Conservation (phyloP, 306 rosid genomes). For the Fragaria nilgerrensis region DNA sequence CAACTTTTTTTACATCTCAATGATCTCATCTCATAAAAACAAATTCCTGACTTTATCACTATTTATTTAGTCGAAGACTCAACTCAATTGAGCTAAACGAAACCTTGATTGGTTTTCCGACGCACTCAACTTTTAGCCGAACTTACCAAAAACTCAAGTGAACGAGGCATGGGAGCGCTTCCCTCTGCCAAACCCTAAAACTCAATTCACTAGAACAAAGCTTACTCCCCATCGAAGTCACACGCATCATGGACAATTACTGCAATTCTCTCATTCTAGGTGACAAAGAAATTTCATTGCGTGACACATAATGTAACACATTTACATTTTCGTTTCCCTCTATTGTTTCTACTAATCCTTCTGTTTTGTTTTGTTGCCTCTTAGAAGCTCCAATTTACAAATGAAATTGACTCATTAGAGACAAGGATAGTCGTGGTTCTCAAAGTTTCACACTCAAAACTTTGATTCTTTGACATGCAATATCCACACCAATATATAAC, state of each 20-base stretch:
- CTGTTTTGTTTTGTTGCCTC: not conserved
- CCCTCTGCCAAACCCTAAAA: not conserved
- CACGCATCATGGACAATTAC: not conserved
- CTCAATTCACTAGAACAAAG: not conserved
- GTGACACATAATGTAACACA: not conserved
- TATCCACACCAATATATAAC: not conserved
- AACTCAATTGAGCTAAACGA: not conserved
- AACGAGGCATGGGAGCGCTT: not conserved
- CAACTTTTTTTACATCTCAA: no score
- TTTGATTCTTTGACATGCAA: not conserved
- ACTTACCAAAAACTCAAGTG: not conserved
- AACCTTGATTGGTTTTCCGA: not conserved
- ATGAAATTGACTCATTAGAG: not conserved
- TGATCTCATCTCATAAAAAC: not conserved
- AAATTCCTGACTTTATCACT: not conserved
- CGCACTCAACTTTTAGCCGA: not conserved
- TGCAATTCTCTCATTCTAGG: not conserved
- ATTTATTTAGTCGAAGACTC: not conserved
- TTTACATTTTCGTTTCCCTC: not conserved
- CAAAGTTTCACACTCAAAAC: constrained; percentile 3
- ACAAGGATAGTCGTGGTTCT: not conserved
- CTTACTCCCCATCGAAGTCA: not conserved
- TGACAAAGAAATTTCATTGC: not conserved
- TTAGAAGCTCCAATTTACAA: not conserved
- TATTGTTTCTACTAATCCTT: not conserved